A percentile compares a stretch with the other conserved stretches of the same genome.
phyloP scores from a whole-genome alignment of 2,329 filamentous ascomycete genomes.

The Keithomyces neogunnii region DNA sequence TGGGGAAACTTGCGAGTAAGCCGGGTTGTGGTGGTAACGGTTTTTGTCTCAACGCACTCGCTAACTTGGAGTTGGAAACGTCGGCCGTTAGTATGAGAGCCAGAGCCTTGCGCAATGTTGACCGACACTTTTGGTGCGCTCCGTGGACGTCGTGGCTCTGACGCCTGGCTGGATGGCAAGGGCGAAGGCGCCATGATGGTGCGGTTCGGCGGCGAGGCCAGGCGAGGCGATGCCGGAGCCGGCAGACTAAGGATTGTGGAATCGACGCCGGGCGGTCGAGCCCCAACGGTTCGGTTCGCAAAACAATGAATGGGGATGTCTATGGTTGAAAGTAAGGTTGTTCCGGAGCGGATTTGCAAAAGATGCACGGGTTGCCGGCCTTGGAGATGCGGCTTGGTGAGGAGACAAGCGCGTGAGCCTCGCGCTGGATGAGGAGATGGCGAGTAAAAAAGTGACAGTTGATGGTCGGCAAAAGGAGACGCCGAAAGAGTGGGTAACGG shows the following conservation, averaged over 20 bases:
- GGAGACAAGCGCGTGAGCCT: conserved; percentile 10
- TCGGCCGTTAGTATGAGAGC: conserved; percentile 23
- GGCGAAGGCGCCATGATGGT: conserved; percentile 30
- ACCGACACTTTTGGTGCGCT: conserved; percentile 35
- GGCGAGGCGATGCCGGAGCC: conserved; percentile 6
- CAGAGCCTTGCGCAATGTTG: conserved; percentile 34
- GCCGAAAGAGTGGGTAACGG: background rate
- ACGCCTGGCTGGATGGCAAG: conserved; percentile 24
- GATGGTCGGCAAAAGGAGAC: conserved; percentile 5
- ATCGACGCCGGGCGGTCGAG: conserved; percentile 5
- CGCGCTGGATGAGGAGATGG: conserved; percentile 8
- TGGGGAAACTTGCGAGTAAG: conserved; percentile 79
- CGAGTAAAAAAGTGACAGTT: conserved; percentile 1
- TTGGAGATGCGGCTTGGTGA: background rate
- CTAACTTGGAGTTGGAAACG: conserved; percentile 49
- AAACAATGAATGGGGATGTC: background rate
- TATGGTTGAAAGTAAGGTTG: background rate
- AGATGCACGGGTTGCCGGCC: conserved; percentile 1
- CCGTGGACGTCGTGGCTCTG: conserved; percentile 24
- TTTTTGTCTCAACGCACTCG: conserved; percentile 60
- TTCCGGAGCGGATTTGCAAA: background rate
- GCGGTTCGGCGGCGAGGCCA: background rate
- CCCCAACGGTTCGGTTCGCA: background rate
- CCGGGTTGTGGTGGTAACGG: conserved; percentile 84
- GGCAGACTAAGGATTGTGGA: conserved; percentile 5